Base-by-base conservation (phyloP, 176 grass and related monocot species). In the Oryza australiensis region DNA sequence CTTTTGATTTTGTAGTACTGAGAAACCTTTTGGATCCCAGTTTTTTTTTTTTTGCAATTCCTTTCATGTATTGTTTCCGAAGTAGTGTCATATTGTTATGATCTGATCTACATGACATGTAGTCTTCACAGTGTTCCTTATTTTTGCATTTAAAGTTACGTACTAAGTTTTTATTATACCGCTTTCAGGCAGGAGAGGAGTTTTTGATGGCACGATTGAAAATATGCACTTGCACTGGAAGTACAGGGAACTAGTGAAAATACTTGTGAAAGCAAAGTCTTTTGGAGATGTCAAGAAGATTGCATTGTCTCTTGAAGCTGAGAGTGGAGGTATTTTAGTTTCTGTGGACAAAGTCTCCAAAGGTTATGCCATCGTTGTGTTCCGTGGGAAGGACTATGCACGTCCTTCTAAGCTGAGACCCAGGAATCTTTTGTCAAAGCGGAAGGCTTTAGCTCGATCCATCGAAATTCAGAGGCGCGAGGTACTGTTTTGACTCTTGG, bases 161-260 rank as follows among this genome's bases (percentile, higher is more conserved):
- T 74, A 74, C 62, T 22, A 55, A 64, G 2, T 71, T 71, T 70
- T 23, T 46, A 48, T 72, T 71, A 22, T 26, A 48, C 43, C 68
- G 14, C 26, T 86, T 87, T 67, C 85, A 95, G 95, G 92, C 24
- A 98, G 93, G 78, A 92, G 95, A 84, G 92, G 95, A 75, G 92
- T 98, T 80, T 98, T 98, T 88, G 92, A 94, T 26, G 95, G 92
- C 64, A 94, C 93, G 15, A 88, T 98, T 26, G 95, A 98, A 78
- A 98, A 95, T 63, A 98, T 98, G 92, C 95, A 98, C 86, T 89
- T 98, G 88, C 95, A 98, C 79, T 98, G 95, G 95, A 98, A 98
- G 29, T 94, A 98, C 81, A 92, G 95, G 80, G 95, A 98, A 80
- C 41, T 95, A 18, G 92, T 98, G 27, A 98, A 98, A 76, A 85